Conservation (phyloP, 2,329 filamentous ascomycete species). For the Colletotrichum sp. region DNA sequence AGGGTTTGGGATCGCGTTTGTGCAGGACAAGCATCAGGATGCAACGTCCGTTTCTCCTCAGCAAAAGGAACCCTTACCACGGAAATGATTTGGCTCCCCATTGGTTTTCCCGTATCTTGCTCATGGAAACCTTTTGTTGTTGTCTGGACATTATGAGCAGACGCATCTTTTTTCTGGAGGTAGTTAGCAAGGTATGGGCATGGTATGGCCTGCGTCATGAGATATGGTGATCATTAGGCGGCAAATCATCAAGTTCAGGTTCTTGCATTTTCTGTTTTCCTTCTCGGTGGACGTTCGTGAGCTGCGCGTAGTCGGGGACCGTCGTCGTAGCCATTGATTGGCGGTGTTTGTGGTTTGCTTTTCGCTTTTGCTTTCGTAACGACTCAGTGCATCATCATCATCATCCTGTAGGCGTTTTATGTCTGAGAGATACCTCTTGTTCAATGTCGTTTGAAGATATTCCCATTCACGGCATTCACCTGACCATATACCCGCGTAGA, state of each 20-base stretch:
- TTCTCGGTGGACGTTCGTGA: constrained; percentile 3
- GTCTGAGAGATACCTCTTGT: constrained; percentile 18
- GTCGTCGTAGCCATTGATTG: neutral
- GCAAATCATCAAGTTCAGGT: constrained; percentile 14
- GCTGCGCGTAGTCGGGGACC: neutral
- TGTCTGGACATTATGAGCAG: constrained; percentile 18
- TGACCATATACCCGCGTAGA: neutral
- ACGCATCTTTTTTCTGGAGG: constrained; percentile 16
- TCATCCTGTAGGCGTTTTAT: constrained; percentile 15
- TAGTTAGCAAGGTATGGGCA: constrained; percentile 16
- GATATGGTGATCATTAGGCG: constrained; percentile 18
- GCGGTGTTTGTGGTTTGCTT: neutral
- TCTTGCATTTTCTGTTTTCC: neutral
- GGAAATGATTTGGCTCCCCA: constrained; percentile 16
- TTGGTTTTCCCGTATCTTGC: constrained; percentile 19
- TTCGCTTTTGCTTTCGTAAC: neutral
- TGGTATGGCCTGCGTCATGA: constrained; percentile 16
- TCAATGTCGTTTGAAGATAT: neutral
- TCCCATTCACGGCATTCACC: neutral
- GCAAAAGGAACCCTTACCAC: neutral
- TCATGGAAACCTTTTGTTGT: constrained; percentile 10
- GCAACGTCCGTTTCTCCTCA: constrained; percentile 2
- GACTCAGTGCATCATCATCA: neutral
- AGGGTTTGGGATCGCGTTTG: neutral
- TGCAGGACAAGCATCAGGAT: constrained; percentile 13